Base-by-base conservation (phyloP, 2,329 filamentous ascomycete genomes). In the Elsinoe australis region DNA sequence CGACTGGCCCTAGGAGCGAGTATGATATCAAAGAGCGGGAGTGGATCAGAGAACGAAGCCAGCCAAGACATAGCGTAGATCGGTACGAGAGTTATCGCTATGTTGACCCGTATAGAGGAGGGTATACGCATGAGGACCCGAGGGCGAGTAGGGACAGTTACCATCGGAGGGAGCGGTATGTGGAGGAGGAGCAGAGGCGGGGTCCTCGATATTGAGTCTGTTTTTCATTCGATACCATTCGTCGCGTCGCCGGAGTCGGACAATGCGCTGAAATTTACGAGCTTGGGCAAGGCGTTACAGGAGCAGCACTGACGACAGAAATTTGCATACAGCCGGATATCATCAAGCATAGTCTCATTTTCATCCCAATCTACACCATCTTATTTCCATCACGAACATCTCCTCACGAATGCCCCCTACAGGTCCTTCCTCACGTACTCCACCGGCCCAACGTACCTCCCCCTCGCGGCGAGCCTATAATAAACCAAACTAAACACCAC, bases 21-120 rank as follows among this genome's bases (percentile, higher is more conserved):
- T 71, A 70, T 54, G 65, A 69, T 29, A 57, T 69, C 36, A 64
- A 66, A 18, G 70, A 73, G 61, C 59, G 63, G 36, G 69, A 72
- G 54, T 62, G 39, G 39, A 44, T 44, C 6, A 31, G 28, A 6
- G 39, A 44, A 21, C n/a, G 39, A 26, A 44, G 39, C 18, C 21
- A 24, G 17, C 39, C 39, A 15, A 29, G 26, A n/a, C 24, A 32
- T n/a, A 44, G 39, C 14, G 17, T 44, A 26, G 39, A 44, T 32
- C 14, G 24, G 8, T 44, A 15, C 9, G 39, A 44, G 26, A 29
- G 21, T 14, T 44, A 44, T 24, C 24, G 39, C 14, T 17, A 26
- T 14, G 39, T 44, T 9, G 39, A 44, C 8, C 39, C 39, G 17
- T 12, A 31, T 4, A 24, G 52, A 18, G 50, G 52, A n/a, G 51